These are phyloP conservation scores for Pholiota molesta DNA, from an alignment of 768 basidiomycete genomes.

Conservation along the genomic window DNA sequence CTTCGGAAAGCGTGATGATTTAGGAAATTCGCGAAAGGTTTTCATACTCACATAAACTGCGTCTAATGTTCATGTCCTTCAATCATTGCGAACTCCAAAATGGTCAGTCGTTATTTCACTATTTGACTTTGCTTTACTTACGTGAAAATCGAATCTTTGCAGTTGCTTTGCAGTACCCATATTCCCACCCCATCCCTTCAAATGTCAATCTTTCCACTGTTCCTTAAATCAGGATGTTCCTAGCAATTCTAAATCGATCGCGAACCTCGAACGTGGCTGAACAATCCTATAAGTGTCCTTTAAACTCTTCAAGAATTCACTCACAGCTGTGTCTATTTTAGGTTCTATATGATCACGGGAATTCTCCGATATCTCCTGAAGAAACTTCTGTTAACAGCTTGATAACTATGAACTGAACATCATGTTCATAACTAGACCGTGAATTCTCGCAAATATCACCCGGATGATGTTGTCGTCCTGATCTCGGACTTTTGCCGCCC, in stretches of 20 bases:
- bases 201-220: background rate
- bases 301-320: background rate
- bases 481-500: conserved; percentile 10
- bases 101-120: background rate
- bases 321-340: conserved; percentile 1
- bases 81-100: no score
- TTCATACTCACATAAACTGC: background rate
- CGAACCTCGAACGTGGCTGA: background rate
- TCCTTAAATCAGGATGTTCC: background rate
- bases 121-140: background rate
- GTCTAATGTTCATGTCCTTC: no score
- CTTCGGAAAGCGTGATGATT: conserved; percentile 6
- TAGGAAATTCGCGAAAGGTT: background rate
- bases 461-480: conserved; percentile 12
- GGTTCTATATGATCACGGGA: conserved; percentile 10
- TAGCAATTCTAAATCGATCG: background rate
- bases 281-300: background rate
- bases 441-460: background rate
- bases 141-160: background rate
- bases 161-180: background rate
- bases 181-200: background rate
- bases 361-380: conserved; percentile 13
- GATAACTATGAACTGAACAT: conserved; percentile 1
- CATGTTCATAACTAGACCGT: background rate
- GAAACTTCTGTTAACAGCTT: conserved; percentile 3